Evolutionary conservation across 371 early-diverging fungal genomes (phyloP), one percentile per base, ranked within the genome.

Genomic region (Mucor circinelloides): DNA sequence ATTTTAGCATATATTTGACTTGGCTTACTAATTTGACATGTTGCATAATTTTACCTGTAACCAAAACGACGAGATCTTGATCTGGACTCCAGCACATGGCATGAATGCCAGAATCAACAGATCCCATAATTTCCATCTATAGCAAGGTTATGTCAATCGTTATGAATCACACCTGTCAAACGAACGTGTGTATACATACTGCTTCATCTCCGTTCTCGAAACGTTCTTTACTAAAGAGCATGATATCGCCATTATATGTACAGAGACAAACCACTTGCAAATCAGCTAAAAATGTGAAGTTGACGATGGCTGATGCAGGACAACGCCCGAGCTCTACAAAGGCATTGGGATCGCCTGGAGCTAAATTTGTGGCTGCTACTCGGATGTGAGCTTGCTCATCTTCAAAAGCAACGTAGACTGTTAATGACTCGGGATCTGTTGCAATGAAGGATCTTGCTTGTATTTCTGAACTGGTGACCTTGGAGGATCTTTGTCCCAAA

Each of bases 61-160:
- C 89, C 64, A 97, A 74, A 10, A 91, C 83, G 60, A 97, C 85
- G 2, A 95, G 66, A 72, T 97, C 97, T 61, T 92, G 90, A 73
- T 98, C 98, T 9, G 97, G 97, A 80, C 95, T 94, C 97, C 97
- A 97, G 36, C 79, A 82, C 84, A 92, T 87, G 56, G 90, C 86
- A 25, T 80, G 69, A 52, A 98, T 91, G 9, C 96, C 96, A 7
- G 87, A 79, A 59, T 91, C 94, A n/a, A 95, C 88, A 15, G 83
- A 77, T 31, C 95, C 95, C n/a, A 95, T 85, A 42, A 84, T 69
- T 63, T 90, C 90, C 60, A 85, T 63, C 88, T 85, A 73, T 17
- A 34, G 9, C 2, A 27, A 52, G 10, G 25, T 9, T 23, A 34
- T 32, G 30, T 56, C 32, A 56, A 59, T 38, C 17, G 2, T 25